Evolutionary conservation across 352 stramenopile species (phyloP).

Genomic region (Phytopythium oedochilum): DNA sequence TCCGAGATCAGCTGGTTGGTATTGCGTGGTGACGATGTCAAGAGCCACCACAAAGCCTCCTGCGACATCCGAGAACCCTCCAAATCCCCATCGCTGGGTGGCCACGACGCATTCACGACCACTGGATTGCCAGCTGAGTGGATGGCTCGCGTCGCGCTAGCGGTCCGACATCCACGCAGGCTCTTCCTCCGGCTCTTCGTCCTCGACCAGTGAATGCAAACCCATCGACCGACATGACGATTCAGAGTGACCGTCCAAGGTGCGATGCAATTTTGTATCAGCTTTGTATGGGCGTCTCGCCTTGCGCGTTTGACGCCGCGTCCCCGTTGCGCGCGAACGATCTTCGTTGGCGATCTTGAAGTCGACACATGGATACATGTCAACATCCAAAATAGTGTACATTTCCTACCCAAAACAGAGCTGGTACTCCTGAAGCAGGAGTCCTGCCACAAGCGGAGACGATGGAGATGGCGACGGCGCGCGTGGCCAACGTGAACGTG

Average conservation of each 20-base stretch:
- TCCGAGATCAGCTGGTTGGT: not conserved
- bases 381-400: not conserved
- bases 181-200: not conserved
- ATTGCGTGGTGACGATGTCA: too few species aligned
- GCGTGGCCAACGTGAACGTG: constrained; percentile 93
- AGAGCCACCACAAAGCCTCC: not conserved
- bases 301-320: not conserved
- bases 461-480: not conserved
- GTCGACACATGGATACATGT: not conserved
- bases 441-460: not conserved
- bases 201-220: not conserved
- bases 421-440: too few species aligned
- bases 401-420: not conserved
- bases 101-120: not conserved
- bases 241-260: too few species aligned
- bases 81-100: not conserved
- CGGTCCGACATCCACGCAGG: not conserved
- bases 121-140: not conserved
- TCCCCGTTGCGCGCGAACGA: not conserved
- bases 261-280: too few species aligned
- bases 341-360: not conserved
- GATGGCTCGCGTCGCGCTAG: not conserved
- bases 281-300: too few species aligned
- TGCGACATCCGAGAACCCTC: not conserved
- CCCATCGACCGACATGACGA: too few species aligned